Conservation (phyloP, 768 basidiomycete species). For the Suillus cothurnatus region DNA sequence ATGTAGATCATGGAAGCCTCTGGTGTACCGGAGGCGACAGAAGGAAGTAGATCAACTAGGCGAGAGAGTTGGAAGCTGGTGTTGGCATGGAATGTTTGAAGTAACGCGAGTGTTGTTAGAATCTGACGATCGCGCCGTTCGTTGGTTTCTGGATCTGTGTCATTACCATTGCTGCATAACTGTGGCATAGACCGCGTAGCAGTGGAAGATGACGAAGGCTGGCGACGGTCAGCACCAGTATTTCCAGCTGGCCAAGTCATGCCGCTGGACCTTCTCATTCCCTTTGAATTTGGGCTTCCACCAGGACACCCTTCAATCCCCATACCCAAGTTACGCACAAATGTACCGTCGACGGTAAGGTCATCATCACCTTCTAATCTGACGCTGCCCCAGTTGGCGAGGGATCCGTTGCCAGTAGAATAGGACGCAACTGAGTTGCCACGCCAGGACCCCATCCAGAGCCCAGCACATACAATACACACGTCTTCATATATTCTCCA, state of each 20-base stretch:
- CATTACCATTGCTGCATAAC: conserved; percentile 26
- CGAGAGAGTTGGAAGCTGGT: conserved; percentile 59
- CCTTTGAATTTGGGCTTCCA: conserved; percentile 34
- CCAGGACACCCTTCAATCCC: conserved; percentile 69
- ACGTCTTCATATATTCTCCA: conserved; percentile 88
- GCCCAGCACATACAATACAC: conserved; percentile 76
- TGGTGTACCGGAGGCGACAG: conserved; percentile 9
- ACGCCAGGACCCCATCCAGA: conserved; percentile 77
- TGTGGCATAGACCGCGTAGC: conserved; percentile 27
- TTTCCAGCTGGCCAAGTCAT: conserved; percentile 53
- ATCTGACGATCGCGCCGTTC: conserved; percentile 40
- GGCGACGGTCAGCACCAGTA: conserved; percentile 28
- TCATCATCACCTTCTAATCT: conserved; percentile 71
- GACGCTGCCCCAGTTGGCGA: conserved; percentile 56
- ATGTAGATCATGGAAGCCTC: conserved; percentile 44
- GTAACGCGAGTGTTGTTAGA: conserved; percentile 55
- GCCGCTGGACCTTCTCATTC: conserved; percentile 46
- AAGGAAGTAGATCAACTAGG: conserved; percentile 31
- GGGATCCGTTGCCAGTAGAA: conserved; percentile 47
- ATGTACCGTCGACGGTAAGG: conserved; percentile 41
- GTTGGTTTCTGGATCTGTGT: conserved; percentile 13
- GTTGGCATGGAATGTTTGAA: conserved; percentile 71
- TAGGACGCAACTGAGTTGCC: conserved; percentile 50
- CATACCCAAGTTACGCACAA: conserved; percentile 62
- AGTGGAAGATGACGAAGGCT: conserved; percentile 34